Conservation (phyloP, 768 basidiomycete species). For the Lactarius psammicola region DNA sequence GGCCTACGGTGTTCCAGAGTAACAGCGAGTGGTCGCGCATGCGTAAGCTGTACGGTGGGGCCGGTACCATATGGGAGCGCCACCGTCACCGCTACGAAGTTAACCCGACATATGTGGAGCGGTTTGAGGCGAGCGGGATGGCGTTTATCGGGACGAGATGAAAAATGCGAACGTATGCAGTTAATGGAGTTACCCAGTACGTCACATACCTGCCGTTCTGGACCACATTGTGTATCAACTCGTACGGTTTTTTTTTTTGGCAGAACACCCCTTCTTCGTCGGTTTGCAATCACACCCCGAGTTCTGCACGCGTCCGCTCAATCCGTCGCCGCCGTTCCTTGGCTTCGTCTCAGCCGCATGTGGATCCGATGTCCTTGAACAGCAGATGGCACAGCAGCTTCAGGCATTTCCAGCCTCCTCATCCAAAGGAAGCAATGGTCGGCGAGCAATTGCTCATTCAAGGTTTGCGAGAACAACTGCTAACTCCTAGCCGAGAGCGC, state of each 20-base stretch:
- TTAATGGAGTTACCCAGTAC: slow-evolving; percentile 80
- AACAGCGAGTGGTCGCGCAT: slow-evolving; percentile 72
- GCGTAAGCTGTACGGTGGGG: slow-evolving; percentile 80
- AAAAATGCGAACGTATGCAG: slow-evolving; percentile 97
- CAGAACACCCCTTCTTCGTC: slow-evolving; percentile 92
- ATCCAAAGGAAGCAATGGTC: slow-evolving; percentile 73
- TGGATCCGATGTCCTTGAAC: slow-evolving; percentile 52
- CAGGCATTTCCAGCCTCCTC: slow-evolving; percentile 65
- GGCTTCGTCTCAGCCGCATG: slow-evolving; percentile 88
- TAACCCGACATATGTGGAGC: slow-evolving; percentile 81
- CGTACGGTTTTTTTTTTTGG: neutral
- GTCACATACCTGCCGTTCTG: slow-evolving; percentile 33
- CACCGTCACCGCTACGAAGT: slow-evolving; percentile 97
- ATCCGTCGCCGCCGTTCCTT: slow-evolving; percentile 96
- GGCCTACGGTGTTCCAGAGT: slow-evolving; percentile 88
- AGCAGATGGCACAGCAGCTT: slow-evolving; percentile 70
- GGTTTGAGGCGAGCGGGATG: slow-evolving; percentile 70
- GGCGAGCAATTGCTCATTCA: slow-evolving; percentile 56
- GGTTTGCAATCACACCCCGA: slow-evolving; percentile 97
- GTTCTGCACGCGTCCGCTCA: slow-evolving; percentile 96
- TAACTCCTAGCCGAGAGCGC: slow-evolving; percentile 21
- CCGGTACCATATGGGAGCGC: slow-evolving; percentile 86
- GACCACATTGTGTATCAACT: slow-evolving; percentile 5
- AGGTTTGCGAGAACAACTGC: slow-evolving; percentile 30
- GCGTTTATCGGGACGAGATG: slow-evolving; percentile 86